These are phyloP conservation scores for Aegilops longissima DNA, from an alignment of 176 grass and related monocot species.

Conservation along the genomic window DNA sequence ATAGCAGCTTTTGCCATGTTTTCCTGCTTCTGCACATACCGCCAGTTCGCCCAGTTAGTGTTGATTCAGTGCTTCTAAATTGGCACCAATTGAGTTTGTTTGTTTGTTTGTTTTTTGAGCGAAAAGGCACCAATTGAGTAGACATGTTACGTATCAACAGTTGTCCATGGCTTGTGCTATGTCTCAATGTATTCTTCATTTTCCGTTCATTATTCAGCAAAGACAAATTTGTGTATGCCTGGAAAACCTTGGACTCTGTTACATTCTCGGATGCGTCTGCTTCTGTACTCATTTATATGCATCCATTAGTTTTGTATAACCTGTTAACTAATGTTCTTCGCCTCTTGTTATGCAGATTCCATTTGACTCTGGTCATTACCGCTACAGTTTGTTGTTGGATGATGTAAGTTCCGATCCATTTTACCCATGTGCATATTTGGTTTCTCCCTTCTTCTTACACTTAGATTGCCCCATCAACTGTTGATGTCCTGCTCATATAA, in stretches of 20 bases:
- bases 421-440: neutral
- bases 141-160: neutral
- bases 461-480: neutral
- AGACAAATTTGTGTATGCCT: neutral
- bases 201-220: neutral
- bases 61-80: neutral
- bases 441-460: neutral
- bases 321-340: conserved; percentile 2
- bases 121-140: neutral
- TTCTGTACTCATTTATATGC: neutral
- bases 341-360: conserved; percentile 54
- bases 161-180: too few species aligned
- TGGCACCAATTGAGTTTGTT: too few species aligned
- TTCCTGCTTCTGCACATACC: too few species aligned
- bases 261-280: neutral
- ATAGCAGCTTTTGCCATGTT: neutral
- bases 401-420: conserved; percentile 62
- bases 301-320: too few species aligned
- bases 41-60: too few species aligned
- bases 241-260: neutral
- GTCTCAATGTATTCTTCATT: too few species aligned
- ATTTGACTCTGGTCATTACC: conserved; percentile 74
- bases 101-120: too few species aligned
- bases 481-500: neutral
- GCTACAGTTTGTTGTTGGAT: conserved; percentile 78